phyloP scores from a whole-genome alignment of 2,329 filamentous ascomycete genomes.

The Hypoxylon sp. region DNA sequence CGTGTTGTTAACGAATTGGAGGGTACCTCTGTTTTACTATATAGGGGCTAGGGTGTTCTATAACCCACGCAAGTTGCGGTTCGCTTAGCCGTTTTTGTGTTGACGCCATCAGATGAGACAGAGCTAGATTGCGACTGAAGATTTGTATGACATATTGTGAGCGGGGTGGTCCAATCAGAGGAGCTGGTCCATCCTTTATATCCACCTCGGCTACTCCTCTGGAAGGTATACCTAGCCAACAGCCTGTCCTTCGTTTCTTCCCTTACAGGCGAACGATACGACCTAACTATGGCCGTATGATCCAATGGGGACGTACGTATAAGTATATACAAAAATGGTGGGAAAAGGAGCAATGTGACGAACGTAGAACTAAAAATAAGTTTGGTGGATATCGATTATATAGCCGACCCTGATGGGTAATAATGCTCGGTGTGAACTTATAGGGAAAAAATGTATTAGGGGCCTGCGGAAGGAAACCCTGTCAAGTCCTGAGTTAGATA shows the following conservation, averaged over 20 bases:
- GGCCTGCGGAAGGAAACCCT: too few species aligned
- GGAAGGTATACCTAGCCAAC: not conserved
- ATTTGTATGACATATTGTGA: not conserved
- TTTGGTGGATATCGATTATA: not conserved
- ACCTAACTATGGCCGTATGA: not conserved
- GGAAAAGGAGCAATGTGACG: not conserved
- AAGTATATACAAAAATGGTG: not conserved
- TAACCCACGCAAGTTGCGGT: not conserved
- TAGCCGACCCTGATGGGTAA: not conserved
- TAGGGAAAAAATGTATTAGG: too few species aligned
- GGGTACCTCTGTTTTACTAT: not conserved
- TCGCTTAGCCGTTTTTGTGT: slow-evolving; percentile 8
- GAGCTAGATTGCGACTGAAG: not conserved
- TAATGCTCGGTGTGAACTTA: too few species aligned
- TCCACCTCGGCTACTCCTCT: not conserved
- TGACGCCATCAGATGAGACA: not conserved
- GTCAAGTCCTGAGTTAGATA: too few species aligned
- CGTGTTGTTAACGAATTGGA: slow-evolving; percentile 22
- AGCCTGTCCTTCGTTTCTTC: not conserved
- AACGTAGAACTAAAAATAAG: not conserved
- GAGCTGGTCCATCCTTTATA: not conserved
- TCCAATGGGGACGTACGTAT: not conserved
- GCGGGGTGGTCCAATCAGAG: not conserved
- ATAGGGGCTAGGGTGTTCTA: not conserved
- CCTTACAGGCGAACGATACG: not conserved